Base-by-base conservation (phyloP, 2,329 filamentous ascomycete species). In the Xylariaceae sp. region DNA sequence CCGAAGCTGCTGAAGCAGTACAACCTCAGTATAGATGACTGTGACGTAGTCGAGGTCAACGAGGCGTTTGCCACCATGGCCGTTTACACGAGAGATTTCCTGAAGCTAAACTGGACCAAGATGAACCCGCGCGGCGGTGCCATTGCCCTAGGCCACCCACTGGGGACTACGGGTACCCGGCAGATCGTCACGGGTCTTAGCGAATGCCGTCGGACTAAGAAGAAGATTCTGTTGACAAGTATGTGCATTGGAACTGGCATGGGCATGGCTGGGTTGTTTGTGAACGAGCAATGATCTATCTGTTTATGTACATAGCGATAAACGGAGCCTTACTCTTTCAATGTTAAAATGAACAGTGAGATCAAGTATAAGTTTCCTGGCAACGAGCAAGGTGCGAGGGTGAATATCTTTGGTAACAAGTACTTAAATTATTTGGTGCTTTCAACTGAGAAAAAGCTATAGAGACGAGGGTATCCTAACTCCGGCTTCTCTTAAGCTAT, bases 51-150 rank as follows among this genome's bases (percentile, higher is more conserved):
- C 64, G 94, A 97, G 81, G 76, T 99, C 70, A 99, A 99, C 78
- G 94, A 99, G 81, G 94, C 94, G 1, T 99, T 99, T 68, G 93
- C 92, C 18, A 94, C 89, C 46, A 97, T 97, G 94, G 92, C 91
- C 1, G 92, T 97, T 24, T 97, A 97, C 82, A 96, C 92, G 76
- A 77, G 89, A 50, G 81, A 91, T 66, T 84, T 78, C 61, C 80
- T 94, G 44, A 83, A 83, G 61, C 77, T 93, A 44, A 86, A 89
- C 69, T 83, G 81, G 73, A 73, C 81, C 66, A 93, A 92, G 83
- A 83, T 94, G 81, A 94, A 94, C 76, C 82, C 87, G 21, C 81
- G 88, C 55, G 90, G 90, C 63, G 90, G 90, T 59, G 90, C 90
- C 61, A 93, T 94, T 68, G 90, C 90, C 3, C 80, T 94, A 0